phyloP scores from a whole-genome alignment of 2,329 filamentous ascomycete genomes.

The Hymenoscyphus scutula region DNA sequence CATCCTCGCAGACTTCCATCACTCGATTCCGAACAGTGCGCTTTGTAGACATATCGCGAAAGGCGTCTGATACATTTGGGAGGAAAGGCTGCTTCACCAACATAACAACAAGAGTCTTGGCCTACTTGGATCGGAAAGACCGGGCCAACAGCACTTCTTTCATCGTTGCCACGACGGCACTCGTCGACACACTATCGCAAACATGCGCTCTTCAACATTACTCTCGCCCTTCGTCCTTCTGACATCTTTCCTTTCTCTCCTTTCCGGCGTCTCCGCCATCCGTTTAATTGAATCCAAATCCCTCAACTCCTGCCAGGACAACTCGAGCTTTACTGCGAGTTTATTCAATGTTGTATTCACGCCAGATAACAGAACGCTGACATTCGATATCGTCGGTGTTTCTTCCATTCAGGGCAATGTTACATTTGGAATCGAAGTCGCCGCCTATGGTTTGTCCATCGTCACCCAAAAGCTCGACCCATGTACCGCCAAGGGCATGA shows the following conservation, averaged over 20 bases:
- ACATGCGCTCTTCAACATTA: conserved; percentile 32
- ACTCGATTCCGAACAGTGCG: background rate
- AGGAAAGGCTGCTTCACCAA: conserved; percentile 8
- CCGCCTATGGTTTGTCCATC: conserved; percentile 79
- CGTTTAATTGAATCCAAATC: conserved; percentile 68
- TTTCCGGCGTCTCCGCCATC: conserved; percentile 28
- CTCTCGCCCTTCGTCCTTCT: conserved; percentile 31
- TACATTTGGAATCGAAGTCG: conserved; percentile 70
- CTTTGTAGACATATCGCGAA: conserved; percentile 7
- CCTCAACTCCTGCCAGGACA: conserved; percentile 78
- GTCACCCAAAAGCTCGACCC: conserved; percentile 69
- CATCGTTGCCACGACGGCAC: conserved; percentile 26
- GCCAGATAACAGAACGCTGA: conserved; percentile 68
- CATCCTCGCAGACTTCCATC: background rate
- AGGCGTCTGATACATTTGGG: background rate
- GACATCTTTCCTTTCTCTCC: conserved; percentile 31
- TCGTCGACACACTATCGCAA: conserved; percentile 26
- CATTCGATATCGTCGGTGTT: conserved; percentile 74
- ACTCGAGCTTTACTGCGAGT: conserved; percentile 82
- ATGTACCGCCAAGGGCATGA: conserved; percentile 62
- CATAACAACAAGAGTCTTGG: conserved; percentile 15
- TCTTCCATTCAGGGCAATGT: conserved; percentile 84
- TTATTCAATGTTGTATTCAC: conserved; percentile 84
- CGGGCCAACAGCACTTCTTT: conserved; percentile 20
- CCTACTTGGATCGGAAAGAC: conserved; percentile 21